Percentiles rank a stretch among this genome's conserved stretches.
Evolutionary conservation across 2,329 filamentous ascomycete species (phyloP).

Genomic region (Cryphonectria naterciae): DNA sequence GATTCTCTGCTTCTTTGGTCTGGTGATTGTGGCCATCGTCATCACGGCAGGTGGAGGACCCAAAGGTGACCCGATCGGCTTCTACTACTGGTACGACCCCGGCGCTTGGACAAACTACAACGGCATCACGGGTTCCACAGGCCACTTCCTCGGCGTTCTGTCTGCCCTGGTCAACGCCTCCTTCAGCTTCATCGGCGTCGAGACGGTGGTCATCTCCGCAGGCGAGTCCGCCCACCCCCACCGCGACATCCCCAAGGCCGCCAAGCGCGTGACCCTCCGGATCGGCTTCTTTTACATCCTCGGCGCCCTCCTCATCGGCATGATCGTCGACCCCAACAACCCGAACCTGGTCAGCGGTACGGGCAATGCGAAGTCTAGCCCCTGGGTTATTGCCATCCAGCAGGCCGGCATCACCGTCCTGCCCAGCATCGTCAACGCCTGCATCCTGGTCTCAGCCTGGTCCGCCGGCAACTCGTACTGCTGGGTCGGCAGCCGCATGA

Average conservation of each 20-base stretch:
- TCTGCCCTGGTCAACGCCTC: slow-evolving; percentile 31
- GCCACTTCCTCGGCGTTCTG: slow-evolving; percentile 31
- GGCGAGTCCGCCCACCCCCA: slow-evolving; percentile 31
- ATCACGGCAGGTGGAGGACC: slow-evolving; percentile 32
- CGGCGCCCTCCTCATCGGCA: slow-evolving; percentile 30
- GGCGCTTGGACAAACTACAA: slow-evolving; percentile 31
- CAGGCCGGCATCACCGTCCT: slow-evolving; percentile 29
- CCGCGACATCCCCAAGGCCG: slow-evolving; percentile 31
- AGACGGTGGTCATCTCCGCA: slow-evolving; percentile 31
- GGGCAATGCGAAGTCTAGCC: slow-evolving; percentile 31
- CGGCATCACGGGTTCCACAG: slow-evolving; percentile 29
- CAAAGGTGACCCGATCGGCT: slow-evolving; percentile 29
- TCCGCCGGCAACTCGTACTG: slow-evolving; percentile 47
- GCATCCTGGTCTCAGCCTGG: slow-evolving; percentile 43
- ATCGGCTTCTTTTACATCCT: slow-evolving; percentile 33
- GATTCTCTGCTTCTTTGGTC: slow-evolving; percentile 30
- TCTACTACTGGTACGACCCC: slow-evolving; percentile 30
- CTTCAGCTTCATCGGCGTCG: slow-evolving; percentile 28
- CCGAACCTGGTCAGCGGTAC: slow-evolving; percentile 21
- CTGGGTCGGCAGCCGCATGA: slow-evolving; percentile 61
- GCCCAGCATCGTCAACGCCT: slow-evolving; percentile 31
- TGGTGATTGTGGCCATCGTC: slow-evolving; percentile 31
- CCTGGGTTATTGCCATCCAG: slow-evolving; percentile 35
- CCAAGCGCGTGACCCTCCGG: slow-evolving; percentile 29
- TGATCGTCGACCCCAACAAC: slow-evolving; percentile 30